phyloP scores from a whole-genome alignment of 108 stramenopile genomes.

The Skeletonema menzelii region DNA sequence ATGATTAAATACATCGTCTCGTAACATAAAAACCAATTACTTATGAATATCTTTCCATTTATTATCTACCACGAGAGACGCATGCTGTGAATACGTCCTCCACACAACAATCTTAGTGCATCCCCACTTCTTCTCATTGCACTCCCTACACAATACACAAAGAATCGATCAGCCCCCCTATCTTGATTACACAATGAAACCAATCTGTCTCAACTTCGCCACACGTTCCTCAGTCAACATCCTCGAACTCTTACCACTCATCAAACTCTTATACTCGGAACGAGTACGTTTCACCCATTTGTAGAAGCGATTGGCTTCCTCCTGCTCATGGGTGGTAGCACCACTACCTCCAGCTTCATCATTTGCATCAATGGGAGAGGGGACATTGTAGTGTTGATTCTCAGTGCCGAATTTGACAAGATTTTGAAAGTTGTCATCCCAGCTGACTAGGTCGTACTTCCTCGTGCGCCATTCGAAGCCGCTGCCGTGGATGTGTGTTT shows the following conservation, averaged over 20 bases:
- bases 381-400: slow-evolving; percentile 18
- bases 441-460: slow-evolving; percentile 15
- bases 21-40: neutral
- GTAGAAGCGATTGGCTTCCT: slow-evolving; percentile 14
- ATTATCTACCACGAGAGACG: neutral
- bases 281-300: slow-evolving; percentile 27
- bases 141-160: neutral
- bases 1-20: neutral
- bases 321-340: neutral
- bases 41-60: neutral
- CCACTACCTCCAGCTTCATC: neutral
- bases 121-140: neutral
- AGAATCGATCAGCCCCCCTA: neutral
- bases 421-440: slow-evolving; percentile 18
- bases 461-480: slow-evolving; percentile 26
- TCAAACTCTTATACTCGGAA: slow-evolving; percentile 13
- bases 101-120: neutral
- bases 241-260: slow-evolving; percentile 11
- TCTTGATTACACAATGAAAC: slow-evolving; percentile 12
- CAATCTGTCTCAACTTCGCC: slow-evolving; percentile 19
- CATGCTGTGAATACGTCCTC: neutral
- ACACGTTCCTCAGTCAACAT: slow-evolving; percentile 21
- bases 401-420: slow-evolving; percentile 17
- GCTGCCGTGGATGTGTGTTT: neutral
- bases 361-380: neutral